Evolutionary conservation across 2,329 filamentous ascomycete genomes (phyloP).

Genomic region (Pseudopithomyces chartarum): DNA sequence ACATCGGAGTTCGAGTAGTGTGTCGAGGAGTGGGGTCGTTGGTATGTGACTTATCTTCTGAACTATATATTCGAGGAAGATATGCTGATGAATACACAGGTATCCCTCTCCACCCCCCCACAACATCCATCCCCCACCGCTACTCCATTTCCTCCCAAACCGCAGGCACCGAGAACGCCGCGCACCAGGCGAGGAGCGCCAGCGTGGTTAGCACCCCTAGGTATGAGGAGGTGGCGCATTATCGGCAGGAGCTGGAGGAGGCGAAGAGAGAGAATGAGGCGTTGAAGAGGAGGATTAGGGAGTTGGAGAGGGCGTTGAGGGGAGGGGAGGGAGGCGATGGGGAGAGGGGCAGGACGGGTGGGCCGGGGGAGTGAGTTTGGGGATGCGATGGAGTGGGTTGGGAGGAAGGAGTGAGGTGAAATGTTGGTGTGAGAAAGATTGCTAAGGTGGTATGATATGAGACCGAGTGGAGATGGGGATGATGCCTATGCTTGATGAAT

Average conservation of each 20-base stretch:
- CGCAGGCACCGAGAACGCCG: constrained; percentile 27
- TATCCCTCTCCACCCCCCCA: constrained; percentile 23
- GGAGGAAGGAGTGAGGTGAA: no score
- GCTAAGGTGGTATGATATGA: no score
- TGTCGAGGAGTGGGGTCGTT: constrained; percentile 45
- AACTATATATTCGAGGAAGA: not conserved
- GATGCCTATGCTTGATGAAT: no score
- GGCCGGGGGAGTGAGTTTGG: constrained; percentile 10
- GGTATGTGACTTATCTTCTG: not conserved
- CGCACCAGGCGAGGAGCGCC: constrained; percentile 31
- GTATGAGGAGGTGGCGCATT: constrained; percentile 51
- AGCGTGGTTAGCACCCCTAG: constrained; percentile 45
- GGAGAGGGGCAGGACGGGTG: constrained; percentile 40
- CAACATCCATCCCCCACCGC: constrained; percentile 34
- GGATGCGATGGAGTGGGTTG: no score
- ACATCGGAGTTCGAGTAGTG: constrained; percentile 61
- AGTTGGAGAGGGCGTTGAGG: constrained; percentile 50
- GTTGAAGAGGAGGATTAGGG: constrained; percentile 53
- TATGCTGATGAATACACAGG: not conserved
- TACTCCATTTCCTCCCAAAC: constrained; percentile 40
- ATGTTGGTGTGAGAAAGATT: no score
- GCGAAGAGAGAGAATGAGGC: constrained; percentile 57
- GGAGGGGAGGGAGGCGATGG: constrained; percentile 21
- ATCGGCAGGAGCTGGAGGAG: constrained; percentile 53
- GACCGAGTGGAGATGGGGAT: no score